Conservation (phyloP, 202 grass and related monocot species). For the Brachypodium distachyon region DNA sequence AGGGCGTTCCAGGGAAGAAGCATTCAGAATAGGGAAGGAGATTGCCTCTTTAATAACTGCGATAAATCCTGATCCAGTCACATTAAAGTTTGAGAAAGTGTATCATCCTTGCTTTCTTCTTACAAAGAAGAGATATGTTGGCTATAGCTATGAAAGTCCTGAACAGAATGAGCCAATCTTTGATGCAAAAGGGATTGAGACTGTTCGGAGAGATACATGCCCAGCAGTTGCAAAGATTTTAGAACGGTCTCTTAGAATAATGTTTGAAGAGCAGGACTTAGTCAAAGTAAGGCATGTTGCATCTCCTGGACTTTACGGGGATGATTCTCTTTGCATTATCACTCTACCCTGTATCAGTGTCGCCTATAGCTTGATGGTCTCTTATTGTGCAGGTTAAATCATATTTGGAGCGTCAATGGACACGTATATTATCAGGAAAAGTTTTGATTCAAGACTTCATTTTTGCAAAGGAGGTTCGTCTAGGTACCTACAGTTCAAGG, state of each 20-base stretch:
- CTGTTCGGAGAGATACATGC: conserved; percentile 88
- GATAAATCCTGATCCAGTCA: conserved; percentile 83
- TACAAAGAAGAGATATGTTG: conserved; percentile 96
- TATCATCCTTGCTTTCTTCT: conserved; percentile 95
- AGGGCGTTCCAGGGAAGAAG: conserved; percentile 76
- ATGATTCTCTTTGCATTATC: conserved; percentile 5
- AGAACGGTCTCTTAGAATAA: conserved; percentile 80
- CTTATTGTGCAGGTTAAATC: conserved; percentile 62
- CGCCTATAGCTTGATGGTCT: neutral
- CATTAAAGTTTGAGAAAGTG: conserved; percentile 87
- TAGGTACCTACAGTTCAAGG: conserved; percentile 67
- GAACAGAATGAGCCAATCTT: conserved; percentile 66
- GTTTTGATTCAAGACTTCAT: conserved; percentile 74
- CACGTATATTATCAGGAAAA: conserved; percentile 86
- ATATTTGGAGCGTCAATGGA: conserved; percentile 78
- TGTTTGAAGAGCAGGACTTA: conserved; percentile 85
- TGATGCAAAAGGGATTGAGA: conserved; percentile 94
- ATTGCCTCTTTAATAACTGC: conserved; percentile 72
- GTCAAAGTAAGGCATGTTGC: conserved; percentile 47
- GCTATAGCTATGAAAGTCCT: conserved; percentile 86
- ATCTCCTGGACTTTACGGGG: neutral
- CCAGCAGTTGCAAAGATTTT: conserved; percentile 84
- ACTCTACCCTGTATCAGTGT: neutral
- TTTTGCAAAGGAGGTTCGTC: conserved; percentile 88
- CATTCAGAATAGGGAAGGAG: conserved; percentile 90